Evolutionary conservation across 306 rosid genomes (phyloP).

Genomic region (Acacia confusa): DNA sequence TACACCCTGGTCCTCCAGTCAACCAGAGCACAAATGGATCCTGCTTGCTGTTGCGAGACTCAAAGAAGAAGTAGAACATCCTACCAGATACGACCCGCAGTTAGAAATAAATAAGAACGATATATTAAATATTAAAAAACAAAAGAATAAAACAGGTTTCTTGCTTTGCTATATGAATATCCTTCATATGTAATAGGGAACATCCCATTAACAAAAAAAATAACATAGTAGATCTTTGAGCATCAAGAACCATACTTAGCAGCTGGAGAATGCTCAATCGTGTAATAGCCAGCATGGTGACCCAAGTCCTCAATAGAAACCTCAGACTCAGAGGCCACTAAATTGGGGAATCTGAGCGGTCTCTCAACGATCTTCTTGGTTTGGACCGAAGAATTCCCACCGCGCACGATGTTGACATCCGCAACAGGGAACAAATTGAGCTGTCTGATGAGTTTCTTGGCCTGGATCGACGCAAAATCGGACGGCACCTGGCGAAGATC

Average conservation of each 20-base stretch:
- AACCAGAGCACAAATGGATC: constrained; percentile 97
- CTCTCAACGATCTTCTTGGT: constrained; percentile 66
- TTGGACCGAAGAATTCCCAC: neutral
- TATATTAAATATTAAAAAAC: neutral
- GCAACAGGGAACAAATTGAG: constrained; percentile 55
- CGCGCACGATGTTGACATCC: constrained; percentile 46
- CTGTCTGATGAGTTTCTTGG: constrained; percentile 55
- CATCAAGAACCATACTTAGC: constrained; percentile 49
- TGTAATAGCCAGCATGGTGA: constrained; percentile 90
- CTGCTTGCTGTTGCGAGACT: constrained; percentile 71
- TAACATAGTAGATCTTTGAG: neutral
- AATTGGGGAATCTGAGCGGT: constrained; percentile 59
- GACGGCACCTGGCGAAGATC: constrained; percentile 35
- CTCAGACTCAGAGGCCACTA: constrained; percentile 49
- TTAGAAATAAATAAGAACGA: constrained; percentile 15
- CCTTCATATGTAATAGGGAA: neutral
- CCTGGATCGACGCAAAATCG: constrained; percentile 49
- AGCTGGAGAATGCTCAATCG: constrained; percentile 76
- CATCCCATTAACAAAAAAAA: neutral
- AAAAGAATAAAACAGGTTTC: neutral
- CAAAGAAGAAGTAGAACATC: constrained; percentile 32
- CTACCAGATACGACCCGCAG: constrained; percentile 40
- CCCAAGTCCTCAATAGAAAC: constrained; percentile 67
- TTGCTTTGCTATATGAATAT: neutral
- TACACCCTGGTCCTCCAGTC: constrained; percentile 99